These are phyloP conservation scores for Botrytis fabae DNA, from an alignment of 2,329 filamentous ascomycete species.

Conservation along the genomic window DNA sequence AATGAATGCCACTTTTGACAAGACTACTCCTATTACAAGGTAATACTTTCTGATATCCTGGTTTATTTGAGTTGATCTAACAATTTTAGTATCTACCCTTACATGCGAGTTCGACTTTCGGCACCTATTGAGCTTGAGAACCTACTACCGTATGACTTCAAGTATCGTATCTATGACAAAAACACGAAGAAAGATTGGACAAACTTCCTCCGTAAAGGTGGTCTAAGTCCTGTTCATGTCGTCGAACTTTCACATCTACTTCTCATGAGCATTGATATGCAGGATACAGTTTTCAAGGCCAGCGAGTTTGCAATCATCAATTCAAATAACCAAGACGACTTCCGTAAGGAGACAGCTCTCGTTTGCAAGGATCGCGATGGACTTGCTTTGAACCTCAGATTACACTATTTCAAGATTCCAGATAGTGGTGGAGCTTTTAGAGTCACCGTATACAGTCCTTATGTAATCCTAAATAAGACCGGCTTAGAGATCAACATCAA, in stretches of 20 bases:
- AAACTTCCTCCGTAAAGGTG: conserved; percentile 94
- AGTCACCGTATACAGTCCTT: conserved; percentile 91
- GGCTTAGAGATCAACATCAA: conserved; percentile 85
- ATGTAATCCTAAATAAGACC: conserved; percentile 93
- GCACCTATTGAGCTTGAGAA: conserved; percentile 95
- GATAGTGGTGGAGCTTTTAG: conserved; percentile 95
- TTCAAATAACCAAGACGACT: conserved; percentile 81
- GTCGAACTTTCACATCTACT: conserved; percentile 93
- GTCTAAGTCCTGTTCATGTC: conserved; percentile 94
- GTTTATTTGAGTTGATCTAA: conserved; percentile 39
- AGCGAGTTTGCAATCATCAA: conserved; percentile 99
- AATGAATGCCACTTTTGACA: conserved; percentile 82
- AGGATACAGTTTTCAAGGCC: conserved; percentile 90
- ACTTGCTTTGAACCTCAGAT: conserved; percentile 73
- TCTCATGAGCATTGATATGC: conserved; percentile 90
- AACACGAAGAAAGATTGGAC: conserved; percentile 99
- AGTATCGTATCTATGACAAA: conserved; percentile 98
- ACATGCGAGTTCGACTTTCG: conserved; percentile 89
- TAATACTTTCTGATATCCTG: conserved; percentile 42
- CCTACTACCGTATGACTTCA: conserved; percentile 94
- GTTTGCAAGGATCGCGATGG: conserved; percentile 83
- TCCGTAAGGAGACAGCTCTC: conserved; percentile 76
- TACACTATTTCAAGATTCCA: conserved; percentile 89
- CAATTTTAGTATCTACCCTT: conserved; percentile 71
- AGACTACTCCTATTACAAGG: conserved; percentile 76